Evolutionary conservation across 148 eudicot species (phyloP).

Genomic region (Silene latifolia): DNA sequence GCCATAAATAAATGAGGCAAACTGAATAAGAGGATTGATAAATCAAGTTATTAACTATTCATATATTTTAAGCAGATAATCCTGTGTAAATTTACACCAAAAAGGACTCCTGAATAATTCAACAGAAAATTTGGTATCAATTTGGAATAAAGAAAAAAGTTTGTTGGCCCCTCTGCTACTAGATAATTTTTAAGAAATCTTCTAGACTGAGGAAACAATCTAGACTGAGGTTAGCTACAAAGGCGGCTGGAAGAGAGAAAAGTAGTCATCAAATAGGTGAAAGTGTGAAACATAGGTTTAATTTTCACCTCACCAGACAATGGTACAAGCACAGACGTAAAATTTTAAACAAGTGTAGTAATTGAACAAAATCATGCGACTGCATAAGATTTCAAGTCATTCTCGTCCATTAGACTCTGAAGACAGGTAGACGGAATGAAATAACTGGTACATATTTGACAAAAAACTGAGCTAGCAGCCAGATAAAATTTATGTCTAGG

Average conservation of each 20-base stretch:
- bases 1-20: not conserved
- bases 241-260: not conserved
- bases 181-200: not conserved
- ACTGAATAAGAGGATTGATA: no score
- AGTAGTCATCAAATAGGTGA: not conserved
- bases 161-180: not conserved
- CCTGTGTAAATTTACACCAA: no score
- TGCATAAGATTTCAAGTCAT: not conserved
- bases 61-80: not conserved
- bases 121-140: no score
- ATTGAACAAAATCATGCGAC: not conserved
- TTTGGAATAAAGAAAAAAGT: not conserved
- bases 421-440: not conserved
- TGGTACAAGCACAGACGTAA: not conserved
- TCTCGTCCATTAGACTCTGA: not conserved
- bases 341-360: not conserved
- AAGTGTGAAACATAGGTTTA: not conserved
- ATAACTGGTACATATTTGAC: not conserved
- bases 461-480: conserved; percentile 4
- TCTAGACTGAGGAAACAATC: not conserved
- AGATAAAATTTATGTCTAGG: not conserved
- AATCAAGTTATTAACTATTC: not conserved
- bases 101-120: no score
- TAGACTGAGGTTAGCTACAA: not conserved
- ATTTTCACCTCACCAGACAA: not conserved